Conservation (phyloP, 2,329 filamentous ascomycete species). For the Shiraia bambusicola region DNA sequence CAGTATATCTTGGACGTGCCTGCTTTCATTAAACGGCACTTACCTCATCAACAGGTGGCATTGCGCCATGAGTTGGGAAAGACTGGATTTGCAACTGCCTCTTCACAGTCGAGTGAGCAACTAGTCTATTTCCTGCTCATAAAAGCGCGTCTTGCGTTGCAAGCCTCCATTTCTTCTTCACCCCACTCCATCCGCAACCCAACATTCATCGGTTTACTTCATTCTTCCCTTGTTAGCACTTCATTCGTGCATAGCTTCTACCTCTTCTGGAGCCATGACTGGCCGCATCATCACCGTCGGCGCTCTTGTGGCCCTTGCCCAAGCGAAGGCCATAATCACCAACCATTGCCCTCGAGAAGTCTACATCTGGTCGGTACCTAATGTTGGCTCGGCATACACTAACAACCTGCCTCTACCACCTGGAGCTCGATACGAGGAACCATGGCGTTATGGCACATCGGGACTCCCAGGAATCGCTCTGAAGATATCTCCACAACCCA, state of each 20-base stretch:
- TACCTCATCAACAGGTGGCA: too few species aligned
- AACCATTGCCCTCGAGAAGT: slow-evolving; percentile 25
- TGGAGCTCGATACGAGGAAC: slow-evolving; percentile 24
- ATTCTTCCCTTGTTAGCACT: slow-evolving; percentile 4
- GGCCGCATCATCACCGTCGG: slow-evolving; percentile 13
- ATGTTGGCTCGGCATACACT: slow-evolving; percentile 11
- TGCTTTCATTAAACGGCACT: too few species aligned
- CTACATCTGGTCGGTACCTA: slow-evolving; percentile 28
- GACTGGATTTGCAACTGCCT: slow-evolving; percentile 2
- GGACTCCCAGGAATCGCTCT: slow-evolving; percentile 26
- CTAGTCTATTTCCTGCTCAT: not conserved
- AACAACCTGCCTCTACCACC: slow-evolving; percentile 19
- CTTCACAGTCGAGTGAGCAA: slow-evolving; percentile 8
- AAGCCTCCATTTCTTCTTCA: slow-evolving; percentile 16
- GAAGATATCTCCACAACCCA: slow-evolving; percentile 24
- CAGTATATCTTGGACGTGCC: too few species aligned
- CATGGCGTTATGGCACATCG: slow-evolving; percentile 21
- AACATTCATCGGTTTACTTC: slow-evolving; percentile 11
- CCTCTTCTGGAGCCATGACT: slow-evolving; percentile 15
- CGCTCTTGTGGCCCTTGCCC: slow-evolving; percentile 20
- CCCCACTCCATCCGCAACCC: slow-evolving; percentile 14
- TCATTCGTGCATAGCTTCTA: not conserved
- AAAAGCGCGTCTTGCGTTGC: slow-evolving; percentile 3
- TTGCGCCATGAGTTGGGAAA: not conserved
- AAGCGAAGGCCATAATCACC: slow-evolving; percentile 30